Conservation (phyloP, 2,329 filamentous ascomycete species). For the Hypomyces rosellus region DNA sequence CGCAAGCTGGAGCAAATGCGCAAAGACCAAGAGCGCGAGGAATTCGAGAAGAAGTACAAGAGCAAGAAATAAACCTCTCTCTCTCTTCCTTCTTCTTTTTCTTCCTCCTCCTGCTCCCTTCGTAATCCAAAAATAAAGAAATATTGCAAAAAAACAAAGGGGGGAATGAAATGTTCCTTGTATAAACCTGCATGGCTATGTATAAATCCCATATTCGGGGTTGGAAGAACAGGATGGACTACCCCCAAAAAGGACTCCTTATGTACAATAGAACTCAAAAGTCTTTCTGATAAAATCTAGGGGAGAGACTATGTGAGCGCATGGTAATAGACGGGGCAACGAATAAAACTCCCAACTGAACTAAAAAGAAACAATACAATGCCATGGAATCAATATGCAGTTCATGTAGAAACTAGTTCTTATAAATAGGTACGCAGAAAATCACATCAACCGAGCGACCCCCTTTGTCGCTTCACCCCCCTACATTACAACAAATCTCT, state of each 20-base stretch:
- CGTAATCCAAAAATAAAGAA: background rate
- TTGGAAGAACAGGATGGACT: too few species aligned
- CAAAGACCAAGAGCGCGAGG: constrained; percentile 29
- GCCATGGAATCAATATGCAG: background rate
- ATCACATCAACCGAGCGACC: too few species aligned
- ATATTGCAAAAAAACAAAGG: background rate
- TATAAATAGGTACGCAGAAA: too few species aligned
- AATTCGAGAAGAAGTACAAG: constrained; percentile 38
- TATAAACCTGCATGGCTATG: background rate
- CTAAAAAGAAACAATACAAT: constrained; percentile 3
- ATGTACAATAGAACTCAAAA: constrained; percentile 15
- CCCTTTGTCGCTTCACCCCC: too few species aligned
- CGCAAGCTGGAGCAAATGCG: constrained; percentile 31
- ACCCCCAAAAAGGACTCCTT: background rate
- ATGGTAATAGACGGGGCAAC: constrained; percentile 14
- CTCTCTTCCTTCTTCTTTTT: too few species aligned
- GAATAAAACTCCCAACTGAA: constrained; percentile 10
- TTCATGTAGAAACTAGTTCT: too few species aligned
- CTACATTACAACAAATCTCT: too few species aligned
- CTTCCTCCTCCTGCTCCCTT: too few species aligned
- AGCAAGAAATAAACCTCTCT: constrained; percentile 17
- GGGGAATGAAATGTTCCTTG: background rate
- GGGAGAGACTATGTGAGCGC: constrained; percentile 1
- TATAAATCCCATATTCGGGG: background rate
- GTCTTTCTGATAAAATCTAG: background rate